Base-by-base conservation (phyloP, 2,329 filamentous ascomycete species). In the Diaporthe sp. region DNA sequence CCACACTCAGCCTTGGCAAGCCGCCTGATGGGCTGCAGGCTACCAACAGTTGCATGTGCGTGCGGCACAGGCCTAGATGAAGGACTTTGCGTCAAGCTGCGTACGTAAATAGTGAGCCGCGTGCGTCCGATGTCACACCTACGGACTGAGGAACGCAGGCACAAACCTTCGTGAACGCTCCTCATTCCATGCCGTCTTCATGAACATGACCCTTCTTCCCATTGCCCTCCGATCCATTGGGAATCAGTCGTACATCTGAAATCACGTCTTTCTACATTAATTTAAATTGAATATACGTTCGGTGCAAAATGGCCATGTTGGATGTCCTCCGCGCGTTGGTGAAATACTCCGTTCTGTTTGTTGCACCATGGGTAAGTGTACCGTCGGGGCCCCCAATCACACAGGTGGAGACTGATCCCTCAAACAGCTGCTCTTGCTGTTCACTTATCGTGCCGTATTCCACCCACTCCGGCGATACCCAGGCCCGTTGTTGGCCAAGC, bases 401-500 rank as follows among this genome's bases (percentile, higher is more conserved):
- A 53, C 49, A 53, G 49, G n/a, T 55, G 51, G 51, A 55, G 25
- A 31, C 25, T 55, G 25, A 55, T 55, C n/a, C n/a, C 25, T 44
- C 34, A 42, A 39, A 63, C 13, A 71, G 49, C n/a, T 60, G 7
- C n/a, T 60, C 28, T 31, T 7, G 25, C 53, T 57, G 8, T 57
- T 67, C 17, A 22, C 37, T 58, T 51, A 68, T 55, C 72, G 60
- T 6, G 15, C 39, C 20, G 4, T 67, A 4, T 53, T 58, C 15
- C 60, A 73, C 20, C 72, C 49, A 3, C 60, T 57, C 3, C 22
- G 49, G 13, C 20, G 7, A 5, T 73, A 67, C 22, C 47, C 60
- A 25, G 72, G 72, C 22, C 72, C 58, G 9, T 34, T 67, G 3
- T 8, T 57, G 8, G 72, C 60, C 8, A 67, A 73, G 44, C 5